phyloP scores from a whole-genome alignment of 2,329 filamentous ascomycete species.

The Aspergillus phoenicis region DNA sequence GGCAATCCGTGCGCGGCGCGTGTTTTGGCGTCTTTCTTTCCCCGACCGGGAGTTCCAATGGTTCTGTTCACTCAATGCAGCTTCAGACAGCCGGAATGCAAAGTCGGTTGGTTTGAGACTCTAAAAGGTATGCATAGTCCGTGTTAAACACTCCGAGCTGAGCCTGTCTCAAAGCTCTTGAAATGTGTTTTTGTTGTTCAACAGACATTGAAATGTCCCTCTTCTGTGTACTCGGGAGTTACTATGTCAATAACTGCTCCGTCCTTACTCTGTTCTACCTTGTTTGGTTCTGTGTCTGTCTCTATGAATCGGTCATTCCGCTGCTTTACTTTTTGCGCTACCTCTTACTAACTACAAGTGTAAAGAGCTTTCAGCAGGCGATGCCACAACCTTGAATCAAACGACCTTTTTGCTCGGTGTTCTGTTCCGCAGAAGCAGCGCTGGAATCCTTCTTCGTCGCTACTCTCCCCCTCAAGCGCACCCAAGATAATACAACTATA shows the following conservation, averaged over 20 bases:
- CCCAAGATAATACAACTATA: not conserved
- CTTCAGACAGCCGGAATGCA: not conserved
- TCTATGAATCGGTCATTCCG: not conserved
- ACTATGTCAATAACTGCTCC: not conserved
- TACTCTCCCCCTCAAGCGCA: not conserved
- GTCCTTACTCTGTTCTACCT: not conserved
- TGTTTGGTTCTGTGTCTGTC: not conserved
- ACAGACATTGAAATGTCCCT: not conserved
- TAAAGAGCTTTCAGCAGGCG: not conserved
- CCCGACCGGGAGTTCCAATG: not conserved
- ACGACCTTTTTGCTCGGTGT: not conserved
- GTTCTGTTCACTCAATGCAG: not conserved
- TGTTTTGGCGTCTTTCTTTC: conserved; percentile 25
- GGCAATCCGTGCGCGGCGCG: conserved; percentile 17
- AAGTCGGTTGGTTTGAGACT: not conserved
- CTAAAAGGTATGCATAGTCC: not conserved
- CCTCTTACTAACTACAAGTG: not conserved
- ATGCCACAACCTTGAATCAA: not conserved
- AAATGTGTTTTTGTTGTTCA: not conserved
- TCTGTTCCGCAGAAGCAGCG: not conserved
- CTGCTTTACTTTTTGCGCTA: not conserved
- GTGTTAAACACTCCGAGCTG: not conserved
- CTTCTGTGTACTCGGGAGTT: not conserved
- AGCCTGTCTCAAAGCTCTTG: not conserved
- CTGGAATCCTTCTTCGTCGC: not conserved